Conservation (phyloP, 1,284 basidiomycete genomes). For the Xerocomus minutiporus region DNA sequence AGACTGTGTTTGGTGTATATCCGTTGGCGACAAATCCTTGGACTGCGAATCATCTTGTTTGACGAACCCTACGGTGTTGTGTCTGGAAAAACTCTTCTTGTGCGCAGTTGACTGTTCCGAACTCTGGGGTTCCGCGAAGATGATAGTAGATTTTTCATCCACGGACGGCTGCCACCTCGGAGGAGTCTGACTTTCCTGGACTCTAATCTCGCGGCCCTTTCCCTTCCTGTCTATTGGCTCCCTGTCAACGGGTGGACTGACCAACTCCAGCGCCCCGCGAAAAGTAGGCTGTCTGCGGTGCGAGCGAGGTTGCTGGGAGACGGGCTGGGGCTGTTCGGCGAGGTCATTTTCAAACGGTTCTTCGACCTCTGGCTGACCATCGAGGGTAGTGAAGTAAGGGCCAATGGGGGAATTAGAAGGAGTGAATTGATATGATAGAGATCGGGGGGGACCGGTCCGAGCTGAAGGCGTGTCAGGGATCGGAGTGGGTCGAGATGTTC, state of each 20-base stretch:
- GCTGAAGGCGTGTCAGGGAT: slow-evolving; percentile 53
- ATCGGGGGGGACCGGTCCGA: slow-evolving; percentile 70
- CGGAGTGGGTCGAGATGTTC: slow-evolving; percentile 5
- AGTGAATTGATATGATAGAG: slow-evolving; percentile 62
- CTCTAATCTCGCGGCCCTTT: slow-evolving; percentile 49
- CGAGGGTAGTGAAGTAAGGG: slow-evolving; percentile 20
- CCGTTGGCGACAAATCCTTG: slow-evolving; percentile 10
- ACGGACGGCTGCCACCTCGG: slow-evolving; percentile 54
- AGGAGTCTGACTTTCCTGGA: slow-evolving; percentile 46
- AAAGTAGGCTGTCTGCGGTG: slow-evolving; percentile 41
- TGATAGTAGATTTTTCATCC: slow-evolving; percentile 39
- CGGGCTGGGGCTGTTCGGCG: slow-evolving; percentile 23
- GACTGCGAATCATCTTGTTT: slow-evolving; percentile 9
- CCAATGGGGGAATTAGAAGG: slow-evolving; percentile 42
- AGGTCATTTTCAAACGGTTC: slow-evolving; percentile 32
- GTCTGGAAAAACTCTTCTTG: slow-evolving; percentile 10
- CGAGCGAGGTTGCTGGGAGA: slow-evolving; percentile 26
- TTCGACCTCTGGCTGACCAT: slow-evolving; percentile 22
- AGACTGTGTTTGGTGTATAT: slow-evolving; percentile 41
- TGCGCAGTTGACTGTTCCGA: slow-evolving; percentile 9
- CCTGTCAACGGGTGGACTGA: slow-evolving; percentile 31
- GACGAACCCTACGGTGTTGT: slow-evolving; percentile 3
- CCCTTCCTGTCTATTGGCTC: slow-evolving; percentile 49
- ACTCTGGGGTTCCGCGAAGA: slow-evolving; percentile 28
- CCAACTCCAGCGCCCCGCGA: slow-evolving; percentile 57